These are phyloP conservation scores for Carpinus fangiana DNA, from an alignment of 306 rosid species.

Conservation along the genomic window DNA sequence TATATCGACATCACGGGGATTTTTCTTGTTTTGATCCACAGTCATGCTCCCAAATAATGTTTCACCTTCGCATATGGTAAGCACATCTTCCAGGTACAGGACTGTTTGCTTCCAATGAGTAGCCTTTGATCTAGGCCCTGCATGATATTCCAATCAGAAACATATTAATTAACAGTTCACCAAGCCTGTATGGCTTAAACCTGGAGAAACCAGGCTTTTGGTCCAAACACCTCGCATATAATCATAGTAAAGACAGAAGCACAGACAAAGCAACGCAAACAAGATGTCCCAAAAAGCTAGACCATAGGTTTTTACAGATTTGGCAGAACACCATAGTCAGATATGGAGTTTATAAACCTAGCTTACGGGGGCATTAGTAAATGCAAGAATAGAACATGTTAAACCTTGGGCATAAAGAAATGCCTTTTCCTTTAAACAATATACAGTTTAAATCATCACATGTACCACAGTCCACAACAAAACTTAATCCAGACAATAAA, in stretches of 20 bases:
- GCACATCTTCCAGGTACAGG: constrained; percentile 84
- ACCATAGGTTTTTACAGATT: background rate
- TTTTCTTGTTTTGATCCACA: constrained; percentile 79
- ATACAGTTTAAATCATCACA: background rate
- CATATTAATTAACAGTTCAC: background rate
- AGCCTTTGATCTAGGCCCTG: constrained; percentile 85
- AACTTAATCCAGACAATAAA: constrained; percentile 6
- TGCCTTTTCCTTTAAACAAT: background rate
- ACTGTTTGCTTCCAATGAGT: constrained; percentile 99
- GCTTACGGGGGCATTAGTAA: background rate
- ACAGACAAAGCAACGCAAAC: background rate
- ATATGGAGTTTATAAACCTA: background rate
- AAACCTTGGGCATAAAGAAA: background rate
- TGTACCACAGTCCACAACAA: background rate
- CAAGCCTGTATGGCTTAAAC: background rate
- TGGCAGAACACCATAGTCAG: background rate
- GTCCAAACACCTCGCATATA: background rate
- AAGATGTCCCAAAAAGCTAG: background rate
- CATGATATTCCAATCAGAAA: constrained; percentile 22
- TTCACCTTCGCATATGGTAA: constrained; percentile 91
- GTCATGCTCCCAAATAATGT: constrained; percentile 69
- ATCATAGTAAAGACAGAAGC: background rate
- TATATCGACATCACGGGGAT: constrained; percentile 90
- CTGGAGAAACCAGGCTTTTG: background rate
- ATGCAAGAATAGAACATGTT: background rate